These are phyloP conservation scores for Astraeus odoratus DNA, from an alignment of 768 basidiomycete species.

Conservation along the genomic window DNA sequence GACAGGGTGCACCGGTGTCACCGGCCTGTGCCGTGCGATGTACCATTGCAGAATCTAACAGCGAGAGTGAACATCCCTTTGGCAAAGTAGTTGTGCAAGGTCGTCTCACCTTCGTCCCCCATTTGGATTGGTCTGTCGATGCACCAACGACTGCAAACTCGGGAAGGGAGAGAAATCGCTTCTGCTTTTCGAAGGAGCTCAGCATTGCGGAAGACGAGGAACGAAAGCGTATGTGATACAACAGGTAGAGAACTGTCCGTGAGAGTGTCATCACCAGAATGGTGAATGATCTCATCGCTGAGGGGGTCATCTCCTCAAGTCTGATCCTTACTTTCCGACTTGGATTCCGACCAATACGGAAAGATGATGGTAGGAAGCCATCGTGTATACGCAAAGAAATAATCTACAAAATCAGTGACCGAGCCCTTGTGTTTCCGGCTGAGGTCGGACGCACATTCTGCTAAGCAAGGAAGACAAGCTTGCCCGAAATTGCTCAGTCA, in stretches of 20 bases:
- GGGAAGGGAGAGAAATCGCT: constrained; percentile 52
- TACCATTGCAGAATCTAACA: constrained; percentile 78
- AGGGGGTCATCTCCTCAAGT: no score
- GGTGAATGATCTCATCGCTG: no score
- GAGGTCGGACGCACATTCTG: no score
- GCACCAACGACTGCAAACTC: constrained; percentile 77
- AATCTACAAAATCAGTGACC: no score
- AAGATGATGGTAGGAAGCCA: background rate
- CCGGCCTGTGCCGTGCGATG: constrained; percentile 44
- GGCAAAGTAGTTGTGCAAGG: background rate
- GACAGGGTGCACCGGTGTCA: constrained; percentile 74
- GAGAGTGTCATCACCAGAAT: background rate
- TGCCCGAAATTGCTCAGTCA: no score
- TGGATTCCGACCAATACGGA: no score
- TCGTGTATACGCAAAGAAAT: no score
- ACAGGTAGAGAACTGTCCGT: background rate
- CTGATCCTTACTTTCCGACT: no score
- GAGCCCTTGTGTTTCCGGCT: no score
- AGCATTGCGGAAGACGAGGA: constrained; percentile 17
- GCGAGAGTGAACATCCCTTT: background rate
- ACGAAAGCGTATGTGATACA: background rate
- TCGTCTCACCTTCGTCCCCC: constrained; percentile 58
- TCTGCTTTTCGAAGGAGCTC: constrained; percentile 37
- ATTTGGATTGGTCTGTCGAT: constrained; percentile 73
- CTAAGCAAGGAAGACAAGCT: no score